These are phyloP conservation scores for Aspergillus udagawae DNA, from an alignment of 2,329 filamentous ascomycete genomes.

Conservation along the genomic window DNA sequence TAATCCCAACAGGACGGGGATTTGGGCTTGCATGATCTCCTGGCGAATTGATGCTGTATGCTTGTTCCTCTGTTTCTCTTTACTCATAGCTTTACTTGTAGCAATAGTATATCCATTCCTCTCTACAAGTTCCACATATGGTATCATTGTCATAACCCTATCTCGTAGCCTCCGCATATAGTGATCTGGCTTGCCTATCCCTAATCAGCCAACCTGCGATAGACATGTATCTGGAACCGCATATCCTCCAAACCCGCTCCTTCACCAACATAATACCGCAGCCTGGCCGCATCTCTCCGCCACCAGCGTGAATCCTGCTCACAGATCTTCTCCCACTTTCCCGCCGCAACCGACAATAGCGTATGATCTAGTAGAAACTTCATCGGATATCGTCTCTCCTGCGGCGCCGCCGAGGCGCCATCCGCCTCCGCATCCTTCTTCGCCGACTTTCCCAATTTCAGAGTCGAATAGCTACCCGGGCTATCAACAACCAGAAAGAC, in stretches of 20 bases:
- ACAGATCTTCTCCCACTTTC: conserved; percentile 69
- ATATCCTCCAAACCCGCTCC: conserved; percentile 88
- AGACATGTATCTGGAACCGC: conserved; percentile 90
- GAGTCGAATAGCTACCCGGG: conserved; percentile 86
- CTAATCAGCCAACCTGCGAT: conserved; percentile 43
- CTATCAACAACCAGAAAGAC: conserved; percentile 85
- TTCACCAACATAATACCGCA: conserved; percentile 82
- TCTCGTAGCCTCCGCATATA: not conserved
- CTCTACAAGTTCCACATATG: conserved; percentile 11
- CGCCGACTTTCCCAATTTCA: conserved; percentile 58
- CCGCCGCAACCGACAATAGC: conserved; percentile 51
- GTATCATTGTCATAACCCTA: conserved; percentile 4
- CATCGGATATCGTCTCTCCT: conserved; percentile 75
- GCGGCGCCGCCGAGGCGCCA: conserved; percentile 35
- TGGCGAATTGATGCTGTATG: conserved; percentile 25
- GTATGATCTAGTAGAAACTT: conserved; percentile 86
- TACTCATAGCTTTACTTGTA: conserved; percentile 20
- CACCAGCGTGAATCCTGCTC: conserved; percentile 83
- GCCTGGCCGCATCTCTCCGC: conserved; percentile 56
- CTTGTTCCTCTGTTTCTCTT: conserved; percentile 13
- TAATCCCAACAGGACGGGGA: conserved; percentile 13
- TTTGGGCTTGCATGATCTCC: conserved; percentile 27
- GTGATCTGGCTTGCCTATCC: not conserved
- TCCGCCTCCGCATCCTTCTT: conserved; percentile 3
- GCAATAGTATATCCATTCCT: conserved; percentile 26